A percentile compares a stretch with the other conserved stretches of the same genome.
phyloP scores from a whole-genome alignment of 1,284 basidiomycete species.

The Polyporus tsugae region DNA sequence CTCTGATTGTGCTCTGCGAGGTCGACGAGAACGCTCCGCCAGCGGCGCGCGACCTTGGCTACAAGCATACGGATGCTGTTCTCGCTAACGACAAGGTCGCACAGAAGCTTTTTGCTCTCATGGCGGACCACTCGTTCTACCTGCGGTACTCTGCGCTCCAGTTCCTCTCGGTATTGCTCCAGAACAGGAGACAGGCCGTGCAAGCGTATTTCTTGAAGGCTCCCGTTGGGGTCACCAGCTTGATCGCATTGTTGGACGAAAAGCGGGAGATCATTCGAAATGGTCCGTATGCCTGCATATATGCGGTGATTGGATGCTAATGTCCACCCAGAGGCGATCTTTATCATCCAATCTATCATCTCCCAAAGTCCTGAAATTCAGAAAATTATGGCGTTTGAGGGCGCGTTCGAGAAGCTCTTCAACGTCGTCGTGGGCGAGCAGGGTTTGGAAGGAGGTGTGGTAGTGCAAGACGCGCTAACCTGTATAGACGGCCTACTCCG shows the following conservation, averaged over 20 bases:
- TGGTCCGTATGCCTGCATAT: conserved; percentile 56
- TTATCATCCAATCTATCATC: conserved; percentile 84
- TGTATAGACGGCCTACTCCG: conserved; percentile 88
- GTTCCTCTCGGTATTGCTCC: conserved; percentile 81
- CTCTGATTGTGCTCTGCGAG: conserved; percentile 82
- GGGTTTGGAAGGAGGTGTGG: conserved; percentile 91
- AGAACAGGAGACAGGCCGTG: conserved; percentile 81
- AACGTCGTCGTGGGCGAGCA: conserved; percentile 89
- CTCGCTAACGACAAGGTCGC: conserved; percentile 76
- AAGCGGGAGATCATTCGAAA: conserved; percentile 86
- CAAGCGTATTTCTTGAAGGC: conserved; percentile 92
- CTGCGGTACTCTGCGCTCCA: conserved; percentile 89
- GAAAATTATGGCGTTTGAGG: conserved; percentile 97
- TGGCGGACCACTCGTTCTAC: conserved; percentile 85
- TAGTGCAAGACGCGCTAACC: conserved; percentile 86
- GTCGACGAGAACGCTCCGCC: conserved; percentile 54
- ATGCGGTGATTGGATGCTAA: background rate
- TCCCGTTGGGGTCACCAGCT: conserved; percentile 73
- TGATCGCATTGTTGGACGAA: conserved; percentile 82
- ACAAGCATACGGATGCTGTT: conserved; percentile 77
- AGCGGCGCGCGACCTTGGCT: conserved; percentile 67
- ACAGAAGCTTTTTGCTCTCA: conserved; percentile 81
- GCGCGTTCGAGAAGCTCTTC: conserved; percentile 96
- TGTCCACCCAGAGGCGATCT: conserved; percentile 67
- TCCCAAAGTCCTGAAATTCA: conserved; percentile 94